Percentiles rank a stretch among this genome's conserved stretches.
Conservation (phyloP, 108 stramenopile species). For the Fragilaria crotonensis region DNA sequence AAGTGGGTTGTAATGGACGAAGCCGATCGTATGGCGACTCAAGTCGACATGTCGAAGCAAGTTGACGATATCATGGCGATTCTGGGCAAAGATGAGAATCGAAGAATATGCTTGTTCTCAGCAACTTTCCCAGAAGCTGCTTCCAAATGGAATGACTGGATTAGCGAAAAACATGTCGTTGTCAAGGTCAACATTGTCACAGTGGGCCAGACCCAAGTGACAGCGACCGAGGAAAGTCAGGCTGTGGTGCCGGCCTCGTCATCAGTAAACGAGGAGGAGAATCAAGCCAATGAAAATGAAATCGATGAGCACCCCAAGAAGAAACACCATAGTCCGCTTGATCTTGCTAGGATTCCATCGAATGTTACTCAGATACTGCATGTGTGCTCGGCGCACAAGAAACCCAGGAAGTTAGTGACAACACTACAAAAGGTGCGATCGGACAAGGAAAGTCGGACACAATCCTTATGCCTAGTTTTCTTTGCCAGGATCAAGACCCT, state of each 20-base stretch:
- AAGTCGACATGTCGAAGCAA: slow-evolving; percentile 56
- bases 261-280: not conserved
- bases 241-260: not conserved
- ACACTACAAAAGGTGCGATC: slow-evolving; percentile 48
- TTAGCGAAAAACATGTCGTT: slow-evolving; percentile 13
- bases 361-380: slow-evolving; percentile 72
- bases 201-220: slow-evolving; percentile 13
- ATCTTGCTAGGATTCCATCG: slow-evolving; percentile 57
- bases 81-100: slow-evolving; percentile 9
- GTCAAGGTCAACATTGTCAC: slow-evolving; percentile 29
- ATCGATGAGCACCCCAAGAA: slow-evolving; percentile 1
- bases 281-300: slow-evolving; percentile 1
- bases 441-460: slow-evolving; percentile 10
- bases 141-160: slow-evolving; percentile 23
- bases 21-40: slow-evolving; percentile 63
- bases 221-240: not conserved
- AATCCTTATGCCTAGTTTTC: slow-evolving; percentile 40
- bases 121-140: slow-evolving; percentile 47
- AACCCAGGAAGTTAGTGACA: slow-evolving; percentile 65
- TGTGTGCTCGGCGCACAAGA: slow-evolving; percentile 80
- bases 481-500: slow-evolving; percentile 60
- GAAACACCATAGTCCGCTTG: slow-evolving; percentile 9
- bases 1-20: slow-evolving; percentile 56
- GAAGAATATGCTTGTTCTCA: slow-evolving; percentile 39
- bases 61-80: slow-evolving; percentile 35